Conservation (phyloP, 306 rosid genomes). For the Carpinus viminea region DNA sequence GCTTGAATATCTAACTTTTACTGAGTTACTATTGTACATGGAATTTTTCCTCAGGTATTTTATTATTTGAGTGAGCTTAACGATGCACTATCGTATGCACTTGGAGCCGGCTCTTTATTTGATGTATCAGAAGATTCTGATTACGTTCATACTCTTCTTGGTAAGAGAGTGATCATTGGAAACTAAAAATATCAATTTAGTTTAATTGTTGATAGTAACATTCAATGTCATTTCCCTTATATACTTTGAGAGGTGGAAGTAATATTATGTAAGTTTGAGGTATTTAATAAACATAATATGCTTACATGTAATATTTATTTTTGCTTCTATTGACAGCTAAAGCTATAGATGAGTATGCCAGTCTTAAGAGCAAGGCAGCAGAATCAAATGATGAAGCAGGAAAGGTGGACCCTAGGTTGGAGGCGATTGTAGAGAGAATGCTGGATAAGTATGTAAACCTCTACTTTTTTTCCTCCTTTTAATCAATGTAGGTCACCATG, state of each 20-base stretch:
- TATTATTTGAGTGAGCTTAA: constrained; percentile 95
- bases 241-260: not conserved
- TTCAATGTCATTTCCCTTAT: not conserved
- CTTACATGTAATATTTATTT: constrained; percentile 14
- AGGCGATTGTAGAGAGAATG: constrained; percentile 96
- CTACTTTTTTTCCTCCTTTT: constrained; percentile 6
- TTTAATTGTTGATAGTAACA: not conserved
- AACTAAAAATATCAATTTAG: not conserved
- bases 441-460: constrained; percentile 73
- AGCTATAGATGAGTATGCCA: constrained; percentile 96
- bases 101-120: constrained; percentile 91
- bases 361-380: constrained; percentile 75
- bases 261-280: not conserved
- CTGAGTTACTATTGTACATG: not conserved
- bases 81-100: constrained; percentile 90
- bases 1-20: not conserved
- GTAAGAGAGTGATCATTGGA: constrained; percentile 41
- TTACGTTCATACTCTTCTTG: constrained; percentile 93
- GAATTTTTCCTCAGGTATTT: constrained; percentile 59
- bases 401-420: constrained; percentile 82
- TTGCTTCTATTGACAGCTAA: constrained; percentile 70
- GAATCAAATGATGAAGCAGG: constrained; percentile 63
- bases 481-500: constrained; percentile 2
- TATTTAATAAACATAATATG: not conserved
- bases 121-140: constrained; percentile 94